Evolutionary conservation across 305 asterid species (phyloP).

Genomic region (Euphrasia arctica): DNA sequence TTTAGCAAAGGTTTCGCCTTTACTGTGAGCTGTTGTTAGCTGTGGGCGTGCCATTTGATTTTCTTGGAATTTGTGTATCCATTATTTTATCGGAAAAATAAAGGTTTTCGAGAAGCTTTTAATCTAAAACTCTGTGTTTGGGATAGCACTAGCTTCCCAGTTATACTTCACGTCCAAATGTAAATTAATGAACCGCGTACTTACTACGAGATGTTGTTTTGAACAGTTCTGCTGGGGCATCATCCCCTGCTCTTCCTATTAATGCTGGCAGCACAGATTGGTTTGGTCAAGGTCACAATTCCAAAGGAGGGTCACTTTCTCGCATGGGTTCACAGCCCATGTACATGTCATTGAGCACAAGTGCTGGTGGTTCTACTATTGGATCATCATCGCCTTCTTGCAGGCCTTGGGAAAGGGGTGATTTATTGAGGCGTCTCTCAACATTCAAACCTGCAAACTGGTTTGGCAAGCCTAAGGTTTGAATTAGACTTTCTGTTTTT

Average conservation of each 20-base stretch:
- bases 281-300: slow-evolving; percentile 73
- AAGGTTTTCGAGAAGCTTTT: slow-evolving; percentile 19
- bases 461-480: slow-evolving; percentile 97
- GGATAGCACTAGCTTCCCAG: background rate
- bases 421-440: slow-evolving; percentile 90
- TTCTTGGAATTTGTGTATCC: slow-evolving; percentile 15
- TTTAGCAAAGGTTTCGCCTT: slow-evolving; percentile 17
- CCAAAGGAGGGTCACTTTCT: slow-evolving; percentile 81
- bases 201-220: slow-evolving; percentile 16
- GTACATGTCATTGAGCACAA: slow-evolving; percentile 71
- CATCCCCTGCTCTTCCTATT: slow-evolving; percentile 87
- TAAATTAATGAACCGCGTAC: slow-evolving; percentile 12
- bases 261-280: slow-evolving; percentile 88
- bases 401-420: slow-evolving; percentile 99
- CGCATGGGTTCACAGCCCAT: slow-evolving; percentile 77
- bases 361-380: slow-evolving; percentile 90
- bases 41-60: slow-evolving; percentile 15
- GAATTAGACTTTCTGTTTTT: slow-evolving; percentile 29
- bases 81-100: slow-evolving; percentile 15
- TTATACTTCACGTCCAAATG: slow-evolving; percentile 2
- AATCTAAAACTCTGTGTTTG: slow-evolving; percentile 6
- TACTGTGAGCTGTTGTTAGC: slow-evolving; percentile 8
- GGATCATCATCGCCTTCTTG: slow-evolving; percentile 96
- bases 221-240: slow-evolving; percentile 95
- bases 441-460: slow-evolving; percentile 91